These are phyloP conservation scores for Oryza rufipogon DNA, from an alignment of 176 grass and related monocot genomes.

Conservation along the genomic window DNA sequence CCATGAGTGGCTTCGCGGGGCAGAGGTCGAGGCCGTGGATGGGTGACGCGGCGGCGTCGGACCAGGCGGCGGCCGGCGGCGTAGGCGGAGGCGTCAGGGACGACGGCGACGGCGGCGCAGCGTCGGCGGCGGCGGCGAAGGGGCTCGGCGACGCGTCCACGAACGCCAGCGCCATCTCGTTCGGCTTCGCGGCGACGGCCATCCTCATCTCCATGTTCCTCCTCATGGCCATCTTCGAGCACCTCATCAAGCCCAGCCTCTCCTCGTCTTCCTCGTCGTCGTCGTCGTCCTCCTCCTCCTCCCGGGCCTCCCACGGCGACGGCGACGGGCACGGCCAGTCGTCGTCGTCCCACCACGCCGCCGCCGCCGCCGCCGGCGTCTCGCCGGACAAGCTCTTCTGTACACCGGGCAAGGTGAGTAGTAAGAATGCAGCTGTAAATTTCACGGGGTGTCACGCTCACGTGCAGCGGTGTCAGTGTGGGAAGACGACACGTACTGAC, in stretches of 20 bases:
- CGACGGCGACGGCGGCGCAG: conserved; percentile 16
- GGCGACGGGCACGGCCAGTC: not conserved
- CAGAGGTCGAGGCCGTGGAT: conserved; percentile 64
- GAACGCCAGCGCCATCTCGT: conserved; percentile 92
- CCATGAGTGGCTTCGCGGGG: conserved; percentile 68
- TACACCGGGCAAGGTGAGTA: conserved; percentile 37
- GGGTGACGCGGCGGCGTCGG: conserved; percentile 42
- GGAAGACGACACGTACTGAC: not conserved
- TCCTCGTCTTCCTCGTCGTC: not conserved
- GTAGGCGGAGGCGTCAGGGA: conserved; percentile 15
- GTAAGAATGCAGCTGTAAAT: conserved; percentile 22
- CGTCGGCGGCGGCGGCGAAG: not conserved
- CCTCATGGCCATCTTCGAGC: conserved; percentile 97
- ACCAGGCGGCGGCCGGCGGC: conserved; percentile 1
- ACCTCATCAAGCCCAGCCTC: conserved; percentile 88
- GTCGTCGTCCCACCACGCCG: not conserved
- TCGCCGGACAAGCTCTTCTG: conserved; percentile 53
- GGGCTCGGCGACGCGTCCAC: conserved; percentile 61
- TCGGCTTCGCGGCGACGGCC: conserved; percentile 93
- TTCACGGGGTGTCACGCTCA: conserved; percentile 17
- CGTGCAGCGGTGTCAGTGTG: conserved; percentile 28
- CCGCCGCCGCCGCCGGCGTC: conserved; percentile 13
- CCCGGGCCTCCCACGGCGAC: conserved; percentile 26
- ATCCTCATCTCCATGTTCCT: conserved; percentile 97
- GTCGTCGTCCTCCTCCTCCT: conserved; percentile 23